A percentile compares a stretch with the other conserved stretches of the same genome.
phyloP scores from a whole-genome alignment of 2,329 filamentous ascomycete species.

The Alternaria conjuncta region DNA sequence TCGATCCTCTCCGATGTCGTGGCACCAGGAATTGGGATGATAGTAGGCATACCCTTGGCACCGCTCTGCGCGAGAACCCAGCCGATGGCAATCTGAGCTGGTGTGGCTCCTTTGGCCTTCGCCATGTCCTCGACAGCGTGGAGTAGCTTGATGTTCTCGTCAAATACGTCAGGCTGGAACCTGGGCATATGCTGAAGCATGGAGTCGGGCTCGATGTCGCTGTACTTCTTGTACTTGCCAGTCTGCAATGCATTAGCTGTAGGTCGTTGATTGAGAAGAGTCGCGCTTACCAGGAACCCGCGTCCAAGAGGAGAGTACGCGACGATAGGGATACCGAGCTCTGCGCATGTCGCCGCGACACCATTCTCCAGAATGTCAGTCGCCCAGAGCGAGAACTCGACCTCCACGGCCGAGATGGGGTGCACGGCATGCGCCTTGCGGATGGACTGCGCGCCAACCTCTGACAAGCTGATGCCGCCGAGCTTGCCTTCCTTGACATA shows the following conservation, averaged over 20 bases:
- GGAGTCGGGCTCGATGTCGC: slow-evolving; percentile 67
- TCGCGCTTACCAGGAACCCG: slow-evolving; percentile 57
- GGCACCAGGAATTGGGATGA: slow-evolving; percentile 73
- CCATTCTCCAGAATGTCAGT: slow-evolving; percentile 65
- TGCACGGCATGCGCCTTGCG: slow-evolving; percentile 59
- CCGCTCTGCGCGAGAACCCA: slow-evolving; percentile 64
- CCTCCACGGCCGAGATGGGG: slow-evolving; percentile 65
- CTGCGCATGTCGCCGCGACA: slow-evolving; percentile 61
- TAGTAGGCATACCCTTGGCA: slow-evolving; percentile 60
- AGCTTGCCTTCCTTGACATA: slow-evolving; percentile 52
- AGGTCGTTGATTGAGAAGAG: not conserved
- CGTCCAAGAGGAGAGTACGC: slow-evolving; percentile 73
- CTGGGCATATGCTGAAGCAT: slow-evolving; percentile 59
- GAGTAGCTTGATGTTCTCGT: slow-evolving; percentile 69
- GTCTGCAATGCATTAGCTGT: slow-evolving; percentile 43
- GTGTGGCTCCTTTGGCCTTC: slow-evolving; percentile 63
- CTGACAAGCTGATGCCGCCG: slow-evolving; percentile 55
- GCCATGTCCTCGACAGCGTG: slow-evolving; percentile 66
- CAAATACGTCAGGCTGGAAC: slow-evolving; percentile 69
- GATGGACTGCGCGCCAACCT: slow-evolving; percentile 55
- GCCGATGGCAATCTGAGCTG: slow-evolving; percentile 69
- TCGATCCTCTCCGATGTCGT: slow-evolving; percentile 61
- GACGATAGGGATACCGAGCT: slow-evolving; percentile 73
- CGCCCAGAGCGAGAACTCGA: slow-evolving; percentile 65
- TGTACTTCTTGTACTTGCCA: slow-evolving; percentile 52